Evolutionary conservation across 345 rosid species (phyloP).

Genomic region (Ceriops decandra): DNA sequence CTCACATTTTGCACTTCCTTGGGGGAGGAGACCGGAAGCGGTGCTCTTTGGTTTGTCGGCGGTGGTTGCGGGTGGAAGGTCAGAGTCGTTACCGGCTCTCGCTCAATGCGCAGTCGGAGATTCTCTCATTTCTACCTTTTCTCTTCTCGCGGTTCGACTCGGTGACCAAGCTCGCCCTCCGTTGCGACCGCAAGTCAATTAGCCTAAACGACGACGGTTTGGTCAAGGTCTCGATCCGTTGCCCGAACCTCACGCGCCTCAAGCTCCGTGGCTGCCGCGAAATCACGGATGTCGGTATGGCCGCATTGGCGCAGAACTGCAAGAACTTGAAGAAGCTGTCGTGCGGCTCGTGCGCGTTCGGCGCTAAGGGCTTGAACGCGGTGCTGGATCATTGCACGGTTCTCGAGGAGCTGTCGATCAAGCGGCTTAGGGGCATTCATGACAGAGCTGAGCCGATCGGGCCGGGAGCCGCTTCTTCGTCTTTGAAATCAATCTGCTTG

Average conservation of each 20-base stretch:
- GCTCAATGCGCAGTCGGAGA: slow-evolving; percentile 56
- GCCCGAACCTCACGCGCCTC: slow-evolving; percentile 61
- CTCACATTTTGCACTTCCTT: slow-evolving; percentile 68
- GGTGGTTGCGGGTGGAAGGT: slow-evolving; percentile 83
- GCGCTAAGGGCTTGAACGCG: slow-evolving; percentile 66
- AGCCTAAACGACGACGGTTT: slow-evolving; percentile 68
- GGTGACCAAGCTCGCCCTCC: slow-evolving; percentile 65
- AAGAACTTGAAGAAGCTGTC: slow-evolving; percentile 59
- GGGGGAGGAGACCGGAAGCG: slow-evolving; percentile 58
- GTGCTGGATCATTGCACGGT: slow-evolving; percentile 52
- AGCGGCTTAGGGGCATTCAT: slow-evolving; percentile 58
- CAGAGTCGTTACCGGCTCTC: slow-evolving; percentile 66
- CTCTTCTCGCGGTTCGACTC: slow-evolving; percentile 68
- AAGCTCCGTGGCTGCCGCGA: slow-evolving; percentile 96
- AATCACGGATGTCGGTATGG: slow-evolving; percentile 72
- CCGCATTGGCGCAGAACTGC: slow-evolving; percentile 51
- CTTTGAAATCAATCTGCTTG: slow-evolving; percentile 61
- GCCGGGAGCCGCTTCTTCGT: slow-evolving; percentile 36
- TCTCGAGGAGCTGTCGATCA: slow-evolving; percentile 58
- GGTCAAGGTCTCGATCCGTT: slow-evolving; percentile 48
- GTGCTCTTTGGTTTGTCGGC: slow-evolving; percentile 69
- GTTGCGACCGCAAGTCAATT: slow-evolving; percentile 60
- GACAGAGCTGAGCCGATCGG: slow-evolving; percentile 41
- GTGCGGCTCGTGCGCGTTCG: slow-evolving; percentile 75
- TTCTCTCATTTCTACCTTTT: slow-evolving; percentile 34